Conservation (phyloP, 345 rosid species). For the Populus tremula region DNA sequence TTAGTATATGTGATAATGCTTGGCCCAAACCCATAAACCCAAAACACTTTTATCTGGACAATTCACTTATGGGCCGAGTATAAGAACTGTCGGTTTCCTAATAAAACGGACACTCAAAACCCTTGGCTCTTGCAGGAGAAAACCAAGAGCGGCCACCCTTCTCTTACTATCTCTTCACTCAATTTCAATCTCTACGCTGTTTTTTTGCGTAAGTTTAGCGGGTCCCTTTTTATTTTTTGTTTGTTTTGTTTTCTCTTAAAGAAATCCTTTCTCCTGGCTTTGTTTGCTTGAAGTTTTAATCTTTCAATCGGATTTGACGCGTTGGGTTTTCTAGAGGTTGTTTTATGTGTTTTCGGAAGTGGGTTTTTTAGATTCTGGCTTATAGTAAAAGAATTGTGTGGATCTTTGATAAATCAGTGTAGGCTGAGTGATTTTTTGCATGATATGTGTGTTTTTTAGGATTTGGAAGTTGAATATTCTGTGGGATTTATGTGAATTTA, state of each 20-base stretch:
- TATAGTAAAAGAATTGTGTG: background rate
- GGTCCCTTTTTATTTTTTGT: background rate
- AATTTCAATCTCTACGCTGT: background rate
- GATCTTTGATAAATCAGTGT: background rate
- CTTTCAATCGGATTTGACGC: background rate
- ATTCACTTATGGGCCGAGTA: background rate
- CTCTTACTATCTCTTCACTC: background rate
- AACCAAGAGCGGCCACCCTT: background rate
- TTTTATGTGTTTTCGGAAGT: background rate
- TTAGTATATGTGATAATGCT: background rate
- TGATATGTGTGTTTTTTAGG: background rate
- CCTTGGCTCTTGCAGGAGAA: background rate
- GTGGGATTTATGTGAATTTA: background rate
- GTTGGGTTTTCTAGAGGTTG: background rate
- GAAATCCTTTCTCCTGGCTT: background rate
- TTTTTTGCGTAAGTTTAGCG: background rate
- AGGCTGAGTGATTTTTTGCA: background rate
- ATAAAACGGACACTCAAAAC: background rate
- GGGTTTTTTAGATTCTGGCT: background rate
- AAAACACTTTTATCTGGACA: background rate
- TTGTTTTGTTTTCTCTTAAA: background rate
- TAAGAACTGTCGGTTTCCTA: background rate
- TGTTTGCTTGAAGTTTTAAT: background rate
- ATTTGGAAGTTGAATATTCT: background rate
- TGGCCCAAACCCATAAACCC: background rate